Conservation (phyloP, 1,139 yeast genomes). For the Kodamaea fungicola region DNA sequence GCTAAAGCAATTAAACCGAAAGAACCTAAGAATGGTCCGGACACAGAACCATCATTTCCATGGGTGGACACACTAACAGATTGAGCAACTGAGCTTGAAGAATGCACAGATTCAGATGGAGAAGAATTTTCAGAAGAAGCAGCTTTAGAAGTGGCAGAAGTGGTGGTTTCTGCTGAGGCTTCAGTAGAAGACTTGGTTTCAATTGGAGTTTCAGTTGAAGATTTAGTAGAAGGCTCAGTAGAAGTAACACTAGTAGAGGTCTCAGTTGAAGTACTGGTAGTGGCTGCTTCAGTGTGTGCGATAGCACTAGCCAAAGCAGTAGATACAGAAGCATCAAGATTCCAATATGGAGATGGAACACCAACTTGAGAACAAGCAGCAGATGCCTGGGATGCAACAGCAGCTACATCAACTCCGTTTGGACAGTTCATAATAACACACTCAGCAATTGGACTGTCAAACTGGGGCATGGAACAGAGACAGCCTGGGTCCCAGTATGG, state of each 20-base stretch:
- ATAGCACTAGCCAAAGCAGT: slow-evolving; percentile 26
- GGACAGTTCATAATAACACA: slow-evolving; percentile 40
- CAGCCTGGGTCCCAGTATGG: slow-evolving; percentile 57
- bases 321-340: slow-evolving; percentile 37
- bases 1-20: too few relatives aligned
- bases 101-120: background rate
- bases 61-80: too few relatives aligned
- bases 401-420: slow-evolving; percentile 32
- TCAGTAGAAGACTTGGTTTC: background rate
- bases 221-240: background rate
- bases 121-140: background rate
- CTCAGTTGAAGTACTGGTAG: slow-evolving; percentile 2
- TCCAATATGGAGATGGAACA: slow-evolving; percentile 36
- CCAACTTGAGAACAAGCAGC: slow-evolving; percentile 42
- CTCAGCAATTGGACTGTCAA: slow-evolving; percentile 40
- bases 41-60: too few relatives aligned
- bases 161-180: too few relatives aligned
- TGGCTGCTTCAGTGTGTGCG: slow-evolving; percentile 11
- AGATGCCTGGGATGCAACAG: slow-evolving; percentile 37
- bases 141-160: background rate
- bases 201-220: background rate
- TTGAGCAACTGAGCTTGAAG: too few relatives aligned
- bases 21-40: too few relatives aligned
- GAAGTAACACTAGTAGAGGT: background rate
- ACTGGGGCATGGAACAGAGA: slow-evolving; percentile 47